Evolutionary conservation across 345 rosid genomes (phyloP), one percentile per base, ranked within the genome.

Genomic region (Eucalyptus victrix): DNA sequence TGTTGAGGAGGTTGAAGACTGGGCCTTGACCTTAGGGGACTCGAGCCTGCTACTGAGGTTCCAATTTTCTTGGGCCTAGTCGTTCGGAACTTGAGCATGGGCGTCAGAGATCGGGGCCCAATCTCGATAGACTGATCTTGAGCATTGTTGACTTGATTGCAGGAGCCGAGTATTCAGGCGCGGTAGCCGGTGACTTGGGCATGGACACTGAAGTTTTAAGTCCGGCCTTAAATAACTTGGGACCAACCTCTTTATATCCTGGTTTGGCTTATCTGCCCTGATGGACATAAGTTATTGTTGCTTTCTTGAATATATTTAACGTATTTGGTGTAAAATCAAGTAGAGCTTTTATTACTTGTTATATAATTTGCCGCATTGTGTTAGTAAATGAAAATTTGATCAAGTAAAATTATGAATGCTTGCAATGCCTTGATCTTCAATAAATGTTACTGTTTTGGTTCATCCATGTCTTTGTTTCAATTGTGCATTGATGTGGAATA

Each of bases 101-200:
- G 67, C 7, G 2, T 1, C 0, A 4, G 16, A 24, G 67, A 60
- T 10, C 0, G 4, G 32, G n/a, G 16, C 67, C 32, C 8, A 6
- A 28, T 60, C n/a, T 26, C 0, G 16, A 60, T 60, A 10, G n/a
- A 60, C 4, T 6, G 4, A 10, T 26, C 16, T 28, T 2, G 4
- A 30, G 16, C n/a, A 30, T 26, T 6, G 32, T 2, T 60, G 16
- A 28, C 7, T 60, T 60, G 67, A 24, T 30, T 60, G 67, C 16
- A 60, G 0, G 67, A 60, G n/a, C 32, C 7, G 0, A 28, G 67
- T 26, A 28, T n/a, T 28, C 4, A 30, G 4, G 32, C 67, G 6
- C 0, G 3, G 6, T 26, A 9, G 62, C 3, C 3, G 0, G 0
- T 56, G 28, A 26, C 67, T 11, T 0, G 14, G 13, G n/a, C n/a